Evolutionary conservation across 2,329 filamentous ascomycete species (phyloP).

Genomic region (Epichloe gansuensis): DNA sequence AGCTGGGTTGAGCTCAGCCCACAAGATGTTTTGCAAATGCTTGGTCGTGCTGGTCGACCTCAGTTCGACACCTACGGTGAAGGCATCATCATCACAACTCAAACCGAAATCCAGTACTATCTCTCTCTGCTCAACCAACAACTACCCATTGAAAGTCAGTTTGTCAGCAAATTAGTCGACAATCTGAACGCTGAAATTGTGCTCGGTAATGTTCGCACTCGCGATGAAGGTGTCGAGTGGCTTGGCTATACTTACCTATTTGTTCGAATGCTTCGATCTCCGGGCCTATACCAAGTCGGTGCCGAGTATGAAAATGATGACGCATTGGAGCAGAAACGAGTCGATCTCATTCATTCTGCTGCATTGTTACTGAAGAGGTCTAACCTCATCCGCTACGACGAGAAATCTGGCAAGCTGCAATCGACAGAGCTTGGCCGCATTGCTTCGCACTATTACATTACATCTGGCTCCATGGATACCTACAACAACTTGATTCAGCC

Average conservation of each 20-base stretch:
- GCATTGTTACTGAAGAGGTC: conserved; percentile 77
- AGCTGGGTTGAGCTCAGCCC: conserved; percentile 97
- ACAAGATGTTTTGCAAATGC: conserved; percentile 96
- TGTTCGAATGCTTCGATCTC: conserved; percentile 91
- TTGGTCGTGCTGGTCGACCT: conserved; percentile 88
- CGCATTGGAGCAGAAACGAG: conserved; percentile 85
- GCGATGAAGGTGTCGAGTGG: conserved; percentile 98
- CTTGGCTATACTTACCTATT: conserved; percentile 96
- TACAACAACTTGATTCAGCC: conserved; percentile 95
- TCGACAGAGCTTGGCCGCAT: conserved; percentile 90
- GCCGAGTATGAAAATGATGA: conserved; percentile 91
- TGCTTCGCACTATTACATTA: conserved; percentile 97
- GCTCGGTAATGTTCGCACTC: conserved; percentile 76
- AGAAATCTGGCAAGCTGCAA: conserved; percentile 78
- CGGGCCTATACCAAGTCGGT: conserved; percentile 88
- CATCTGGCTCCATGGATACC: conserved; percentile 87
- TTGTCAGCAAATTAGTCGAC: conserved; percentile 84
- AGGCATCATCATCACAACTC: conserved; percentile 96
- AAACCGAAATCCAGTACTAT: conserved; percentile 92
- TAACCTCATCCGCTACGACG: conserved; percentile 87
- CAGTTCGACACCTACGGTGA: conserved; percentile 98
- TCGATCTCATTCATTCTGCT: conserved; percentile 94
- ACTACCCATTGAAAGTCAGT: conserved; percentile 90
- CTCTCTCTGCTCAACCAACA: conserved; percentile 94
- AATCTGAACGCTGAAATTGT: conserved; percentile 96